Conservation (phyloP, 164 flowering plant genomes). For the Dillenia suffruticosa region DNA sequence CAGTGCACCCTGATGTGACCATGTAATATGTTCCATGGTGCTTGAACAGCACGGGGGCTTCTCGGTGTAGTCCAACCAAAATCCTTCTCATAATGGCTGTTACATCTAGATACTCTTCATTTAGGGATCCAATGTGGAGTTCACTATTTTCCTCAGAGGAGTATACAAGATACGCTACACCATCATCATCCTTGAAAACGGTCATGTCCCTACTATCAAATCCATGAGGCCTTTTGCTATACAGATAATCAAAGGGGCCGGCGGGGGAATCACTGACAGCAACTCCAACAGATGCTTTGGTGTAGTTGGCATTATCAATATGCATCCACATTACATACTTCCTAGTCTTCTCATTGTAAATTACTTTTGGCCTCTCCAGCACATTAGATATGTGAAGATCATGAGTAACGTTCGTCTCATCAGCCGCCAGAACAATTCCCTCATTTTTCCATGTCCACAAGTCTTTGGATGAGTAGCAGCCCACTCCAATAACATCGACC, state of each 20-base stretch:
- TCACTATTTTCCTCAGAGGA: conserved; percentile 92
- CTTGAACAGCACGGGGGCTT: conserved; percentile 95
- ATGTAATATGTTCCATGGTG: conserved; percentile 82
- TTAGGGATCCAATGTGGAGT: conserved; percentile 85
- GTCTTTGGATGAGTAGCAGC: conserved; percentile 96
- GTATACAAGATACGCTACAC: conserved; percentile 76
- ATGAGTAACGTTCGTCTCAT: conserved; percentile 64
- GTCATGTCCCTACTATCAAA: conserved; percentile 97
- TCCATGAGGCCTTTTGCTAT: conserved; percentile 83
- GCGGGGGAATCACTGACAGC: conserved; percentile 77
- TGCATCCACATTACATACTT: conserved; percentile 99
- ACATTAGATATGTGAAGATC: conserved; percentile 86
- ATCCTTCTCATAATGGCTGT: conserved; percentile 45
- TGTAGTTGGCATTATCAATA: conserved; percentile 87
- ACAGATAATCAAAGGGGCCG: conserved; percentile 87
- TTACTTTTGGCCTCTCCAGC: conserved; percentile 95
- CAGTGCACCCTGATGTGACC: conserved; percentile 96
- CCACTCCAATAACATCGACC: conserved; percentile 97
- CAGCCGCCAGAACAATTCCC: conserved; percentile 82
- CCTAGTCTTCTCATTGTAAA: conserved; percentile 66
- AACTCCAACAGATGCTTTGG: conserved; percentile 84
- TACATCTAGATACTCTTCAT: conserved; percentile 76
- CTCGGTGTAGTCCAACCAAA: conserved; percentile 81
- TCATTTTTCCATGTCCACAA: conserved; percentile 96
- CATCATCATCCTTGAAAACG: conserved; percentile 87